Evolutionary conservation across 2,329 filamentous ascomycete species (phyloP), one percentile per base, ranked within the genome.

Genomic region (Diaporthe humulicola): DNA sequence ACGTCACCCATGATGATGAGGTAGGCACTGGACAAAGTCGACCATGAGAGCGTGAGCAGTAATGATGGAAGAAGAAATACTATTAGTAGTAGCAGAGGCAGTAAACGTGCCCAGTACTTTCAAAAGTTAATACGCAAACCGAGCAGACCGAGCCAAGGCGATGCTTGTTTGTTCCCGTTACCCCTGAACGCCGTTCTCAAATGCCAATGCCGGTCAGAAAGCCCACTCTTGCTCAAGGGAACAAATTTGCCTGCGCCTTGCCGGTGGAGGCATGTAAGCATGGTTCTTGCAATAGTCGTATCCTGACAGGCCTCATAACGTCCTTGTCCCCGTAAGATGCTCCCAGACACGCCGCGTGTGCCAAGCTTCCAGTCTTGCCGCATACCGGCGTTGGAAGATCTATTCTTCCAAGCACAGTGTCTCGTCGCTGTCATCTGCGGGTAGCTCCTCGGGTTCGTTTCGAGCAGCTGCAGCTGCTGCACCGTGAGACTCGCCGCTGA

Each of bases 401-500:
- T 42, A 72, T 25, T 64, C 57, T 17, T 19, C 17, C 57, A 15
- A 15, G 33, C 48, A 60, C 42, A 64, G 28, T 9, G 70, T 72
- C 36, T 54, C 57, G 33, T 64, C 57, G 60, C 70, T 76, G 33
- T 76, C 73, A 48, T 72, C 45, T 12, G 30, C 67, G 28, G 57
- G 19, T 25, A 42, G 45, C 5, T 28, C 42, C 22, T 54, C 50
- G 17, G 33, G 48, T 1, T 64, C 42, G 17, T 42, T 19, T 22
- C 30, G 45, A 8, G 17, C 36, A n/a, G 58, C 38, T 4, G n/a
- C 36, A 9, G 38, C 25, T 10, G 22, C 58, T 4, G 42, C 38
- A 48, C 40, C 69, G 36, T 50, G 74, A 40, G 61, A 69, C 45
- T 76, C 74, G 52, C 58, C 72, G 48, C 74, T 76, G 69, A 48